Percentiles rank a stretch among this genome's conserved stretches.
These are phyloP conservation scores for Globisporangium recalcitrans DNA, from an alignment of 352 stramenopile genomes.

Conservation along the genomic window DNA sequence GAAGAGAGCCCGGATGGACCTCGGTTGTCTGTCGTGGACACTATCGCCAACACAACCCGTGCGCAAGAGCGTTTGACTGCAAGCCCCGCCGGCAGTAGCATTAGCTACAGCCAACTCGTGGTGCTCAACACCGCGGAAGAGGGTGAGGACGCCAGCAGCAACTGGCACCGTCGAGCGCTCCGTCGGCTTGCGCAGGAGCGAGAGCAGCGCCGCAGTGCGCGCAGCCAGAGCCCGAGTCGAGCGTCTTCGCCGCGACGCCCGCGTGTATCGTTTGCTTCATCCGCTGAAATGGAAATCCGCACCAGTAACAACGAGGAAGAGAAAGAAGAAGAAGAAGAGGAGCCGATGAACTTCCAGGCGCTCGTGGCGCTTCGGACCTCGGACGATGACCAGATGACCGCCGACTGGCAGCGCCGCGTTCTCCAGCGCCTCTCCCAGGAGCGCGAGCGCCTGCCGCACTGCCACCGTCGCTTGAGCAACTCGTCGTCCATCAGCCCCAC, in stretches of 20 bases:
- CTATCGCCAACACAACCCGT: neutral
- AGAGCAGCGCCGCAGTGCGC: slow-evolving; percentile 19
- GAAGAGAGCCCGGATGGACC: neutral
- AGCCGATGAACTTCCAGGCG: slow-evolving; percentile 21
- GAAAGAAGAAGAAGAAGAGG: slow-evolving; percentile 1
- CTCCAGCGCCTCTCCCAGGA: slow-evolving; percentile 32
- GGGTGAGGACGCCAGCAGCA: slow-evolving; percentile 6
- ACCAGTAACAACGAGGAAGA: neutral
- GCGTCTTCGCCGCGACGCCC: neutral
- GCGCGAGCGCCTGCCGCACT: slow-evolving; percentile 20
- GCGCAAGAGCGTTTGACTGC: neutral
- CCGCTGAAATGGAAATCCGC: slow-evolving; percentile 2
- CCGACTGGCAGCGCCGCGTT: slow-evolving; percentile 23
- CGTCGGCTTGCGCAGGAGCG: slow-evolving; percentile 34
- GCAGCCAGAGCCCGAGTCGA: neutral
- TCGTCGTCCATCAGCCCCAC: slow-evolving; percentile 9
- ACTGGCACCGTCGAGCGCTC: slow-evolving; percentile 34
- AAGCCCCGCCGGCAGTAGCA: neutral
- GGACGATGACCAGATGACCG: slow-evolving; percentile 18
- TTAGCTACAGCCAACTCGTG: slow-evolving; percentile 36
- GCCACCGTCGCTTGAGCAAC: slow-evolving; percentile 6
- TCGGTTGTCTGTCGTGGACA: neutral
- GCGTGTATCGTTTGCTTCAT: slow-evolving; percentile 14
- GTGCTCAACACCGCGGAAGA: slow-evolving; percentile 22
- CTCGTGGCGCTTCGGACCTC: slow-evolving; percentile 24